Percentiles rank a stretch among this genome's conserved stretches.
Evolutionary conservation across 2,329 filamentous ascomycete species (phyloP).

Genomic region (Pseudocercospora macadamiae): DNA sequence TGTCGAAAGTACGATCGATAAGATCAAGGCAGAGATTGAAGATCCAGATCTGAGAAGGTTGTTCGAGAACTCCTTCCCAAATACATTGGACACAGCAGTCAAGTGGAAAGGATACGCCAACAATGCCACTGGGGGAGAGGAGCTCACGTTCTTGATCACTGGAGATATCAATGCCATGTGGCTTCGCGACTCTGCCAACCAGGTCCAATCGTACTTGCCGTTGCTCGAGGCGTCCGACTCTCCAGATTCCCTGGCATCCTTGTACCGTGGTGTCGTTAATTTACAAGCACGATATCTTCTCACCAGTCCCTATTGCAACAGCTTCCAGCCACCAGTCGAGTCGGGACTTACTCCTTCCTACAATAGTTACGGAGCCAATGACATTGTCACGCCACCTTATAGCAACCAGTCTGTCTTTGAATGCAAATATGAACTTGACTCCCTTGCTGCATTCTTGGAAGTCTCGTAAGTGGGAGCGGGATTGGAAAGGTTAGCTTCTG

Average conservation of each 20-base stretch:
- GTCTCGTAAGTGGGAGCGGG: slow-evolving; percentile 39
- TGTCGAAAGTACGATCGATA: slow-evolving; percentile 45
- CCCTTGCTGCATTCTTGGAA: slow-evolving; percentile 55
- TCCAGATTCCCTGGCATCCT: slow-evolving; percentile 63
- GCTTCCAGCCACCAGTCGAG: slow-evolving; percentile 56
- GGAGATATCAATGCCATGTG: slow-evolving; percentile 63
- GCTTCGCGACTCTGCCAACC: slow-evolving; percentile 63
- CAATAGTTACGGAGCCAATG: slow-evolving; percentile 45
- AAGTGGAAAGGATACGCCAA: slow-evolving; percentile 65
- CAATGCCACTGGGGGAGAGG: slow-evolving; percentile 56
- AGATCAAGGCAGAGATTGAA: slow-evolving; percentile 40
- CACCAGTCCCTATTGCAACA: slow-evolving; percentile 59
- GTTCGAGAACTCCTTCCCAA: slow-evolving; percentile 74
- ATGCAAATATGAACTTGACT: slow-evolving; percentile 59
- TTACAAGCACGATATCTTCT: slow-evolving; percentile 70
- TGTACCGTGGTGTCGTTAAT: slow-evolving; percentile 73
- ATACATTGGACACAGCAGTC: slow-evolving; percentile 74
- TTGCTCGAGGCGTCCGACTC: slow-evolving; percentile 59
- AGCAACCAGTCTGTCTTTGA: slow-evolving; percentile 52
- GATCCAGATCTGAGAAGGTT: slow-evolving; percentile 67
- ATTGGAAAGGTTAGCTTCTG: neutral
- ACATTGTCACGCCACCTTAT: slow-evolving; percentile 49
- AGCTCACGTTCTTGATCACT: slow-evolving; percentile 64
- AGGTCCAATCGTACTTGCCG: slow-evolving; percentile 70
- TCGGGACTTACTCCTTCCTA: slow-evolving; percentile 45